These are phyloP conservation scores for Saccharum spontaneum DNA, from an alignment of 176 grass and related monocot genomes.

Conservation along the genomic window DNA sequence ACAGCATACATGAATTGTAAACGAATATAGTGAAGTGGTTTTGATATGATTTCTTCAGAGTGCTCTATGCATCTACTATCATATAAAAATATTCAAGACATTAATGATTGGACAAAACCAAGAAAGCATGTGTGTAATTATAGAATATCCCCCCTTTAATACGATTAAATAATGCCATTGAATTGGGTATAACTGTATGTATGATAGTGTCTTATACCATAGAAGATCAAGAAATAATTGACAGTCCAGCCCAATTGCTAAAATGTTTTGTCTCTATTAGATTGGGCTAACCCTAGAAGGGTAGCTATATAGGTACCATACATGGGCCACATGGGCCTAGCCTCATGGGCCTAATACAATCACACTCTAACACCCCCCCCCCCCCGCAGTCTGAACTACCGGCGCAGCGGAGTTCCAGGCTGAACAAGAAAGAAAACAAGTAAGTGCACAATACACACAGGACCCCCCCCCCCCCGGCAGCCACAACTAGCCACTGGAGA, in stretches of 20 bases:
- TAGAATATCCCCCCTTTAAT: not conserved
- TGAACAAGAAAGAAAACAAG: too few species aligned
- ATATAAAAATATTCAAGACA: not conserved
- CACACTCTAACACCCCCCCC: too few species aligned
- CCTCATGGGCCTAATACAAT: too few species aligned
- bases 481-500: too few species aligned
- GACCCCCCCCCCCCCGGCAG: too few species aligned
- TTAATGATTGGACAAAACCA: not conserved
- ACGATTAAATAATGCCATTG: not conserved
- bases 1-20: slow-evolving; percentile 1
- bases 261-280: too few species aligned
- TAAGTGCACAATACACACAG: too few species aligned
- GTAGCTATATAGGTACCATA: too few species aligned
- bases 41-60: not conserved
- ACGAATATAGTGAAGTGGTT: slow-evolving; percentile 1
- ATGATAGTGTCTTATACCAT: not conserved
- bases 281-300: too few species aligned
- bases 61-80: not conserved
- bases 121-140: not conserved
- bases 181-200: not conserved
- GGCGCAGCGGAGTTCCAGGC: too few species aligned
- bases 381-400: too few species aligned
- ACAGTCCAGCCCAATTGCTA: not conserved
- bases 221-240: not conserved
- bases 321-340: too few species aligned